These are phyloP conservation scores for Boletus sp. DNA, from an alignment of 768 basidiomycete genomes.

Conservation along the genomic window DNA sequence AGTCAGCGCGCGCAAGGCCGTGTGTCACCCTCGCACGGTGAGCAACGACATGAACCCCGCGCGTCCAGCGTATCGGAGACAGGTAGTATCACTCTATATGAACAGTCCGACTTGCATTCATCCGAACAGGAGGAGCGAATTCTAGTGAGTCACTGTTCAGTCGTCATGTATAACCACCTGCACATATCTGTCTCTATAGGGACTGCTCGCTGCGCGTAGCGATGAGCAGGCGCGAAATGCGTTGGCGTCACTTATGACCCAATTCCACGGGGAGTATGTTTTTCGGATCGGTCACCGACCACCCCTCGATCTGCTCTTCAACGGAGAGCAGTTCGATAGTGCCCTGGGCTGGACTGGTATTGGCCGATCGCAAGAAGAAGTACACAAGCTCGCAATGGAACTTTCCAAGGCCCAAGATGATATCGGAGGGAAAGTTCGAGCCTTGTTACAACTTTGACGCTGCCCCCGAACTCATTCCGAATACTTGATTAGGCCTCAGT, in stretches of 20 bases:
- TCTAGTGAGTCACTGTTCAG: constrained; percentile 8
- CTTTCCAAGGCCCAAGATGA: constrained; percentile 61
- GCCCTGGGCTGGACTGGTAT: constrained; percentile 55
- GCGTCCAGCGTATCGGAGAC: not conserved
- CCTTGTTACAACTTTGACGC: not conserved
- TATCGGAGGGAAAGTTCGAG: constrained; percentile 72
- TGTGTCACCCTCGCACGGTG: constrained; percentile 17
- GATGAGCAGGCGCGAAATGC: constrained; percentile 59
- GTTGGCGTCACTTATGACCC: constrained; percentile 64
- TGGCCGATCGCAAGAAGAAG: constrained; percentile 46
- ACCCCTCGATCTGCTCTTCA: constrained; percentile 51
- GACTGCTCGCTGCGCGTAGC: constrained; percentile 40
- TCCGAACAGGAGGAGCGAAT: constrained; percentile 18
- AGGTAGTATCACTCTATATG: not conserved
- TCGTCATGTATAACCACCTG: not conserved
- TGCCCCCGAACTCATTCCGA: not conserved
- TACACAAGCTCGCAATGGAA: constrained; percentile 43
- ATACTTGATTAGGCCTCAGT: constrained; percentile 45
- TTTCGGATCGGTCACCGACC: constrained; percentile 71
- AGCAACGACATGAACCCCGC: constrained; percentile 49
- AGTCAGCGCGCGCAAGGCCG: constrained; percentile 48
- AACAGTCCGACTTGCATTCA: constrained; percentile 2
- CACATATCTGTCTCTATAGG: constrained; percentile 27
- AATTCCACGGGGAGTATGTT: constrained; percentile 68
- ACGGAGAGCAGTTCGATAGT: constrained; percentile 45